Evolutionary conservation across 163 green algal species (phyloP).

Genomic region (Scenedesmus sp.): DNA sequence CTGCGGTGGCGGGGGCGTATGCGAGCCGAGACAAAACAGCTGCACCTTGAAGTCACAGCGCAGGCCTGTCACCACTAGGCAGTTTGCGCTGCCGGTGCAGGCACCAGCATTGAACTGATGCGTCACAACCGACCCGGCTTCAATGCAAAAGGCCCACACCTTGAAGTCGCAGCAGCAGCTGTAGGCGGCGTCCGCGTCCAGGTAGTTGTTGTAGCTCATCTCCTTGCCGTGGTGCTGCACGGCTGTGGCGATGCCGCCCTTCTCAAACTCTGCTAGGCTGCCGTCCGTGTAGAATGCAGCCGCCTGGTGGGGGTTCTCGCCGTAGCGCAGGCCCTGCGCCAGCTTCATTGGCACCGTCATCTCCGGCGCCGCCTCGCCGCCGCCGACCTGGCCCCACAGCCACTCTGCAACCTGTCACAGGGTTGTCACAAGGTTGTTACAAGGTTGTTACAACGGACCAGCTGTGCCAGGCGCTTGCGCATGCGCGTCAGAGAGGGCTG

Average conservation of each 20-base stretch:
- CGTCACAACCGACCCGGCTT: background rate
- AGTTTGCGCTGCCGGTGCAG: too few relatives aligned
- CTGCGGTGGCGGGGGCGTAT: too few relatives aligned
- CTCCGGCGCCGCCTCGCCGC: conserved; percentile 71
- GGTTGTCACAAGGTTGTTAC: too few relatives aligned
- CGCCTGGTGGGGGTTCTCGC: conserved; percentile 98
- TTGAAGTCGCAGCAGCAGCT: conserved; percentile 90
- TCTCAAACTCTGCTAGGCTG: conserved; percentile 84
- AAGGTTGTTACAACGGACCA: too few relatives aligned
- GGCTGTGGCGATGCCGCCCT: conserved; percentile 89
- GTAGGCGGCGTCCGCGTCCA: conserved; percentile 98
- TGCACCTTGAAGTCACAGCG: too few relatives aligned
- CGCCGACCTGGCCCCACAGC: conserved; percentile 90
- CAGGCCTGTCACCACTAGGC: too few relatives aligned
- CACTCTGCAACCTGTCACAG: conserved; percentile 91
- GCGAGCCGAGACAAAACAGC: too few relatives aligned
- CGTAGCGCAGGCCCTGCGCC: conserved; percentile 85
- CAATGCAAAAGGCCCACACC: background rate
- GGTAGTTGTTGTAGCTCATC: conserved; percentile 99
- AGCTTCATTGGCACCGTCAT: conserved; percentile 91
- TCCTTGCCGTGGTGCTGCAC: conserved; percentile 98
- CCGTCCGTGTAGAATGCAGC: conserved; percentile 97
- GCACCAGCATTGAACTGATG: too few relatives aligned
- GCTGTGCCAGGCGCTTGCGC: too few relatives aligned
- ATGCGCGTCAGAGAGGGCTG: too few relatives aligned